Evolutionary conservation across 164 flowering plant species (phyloP).

Genomic region (Vitis labrusca): DNA sequence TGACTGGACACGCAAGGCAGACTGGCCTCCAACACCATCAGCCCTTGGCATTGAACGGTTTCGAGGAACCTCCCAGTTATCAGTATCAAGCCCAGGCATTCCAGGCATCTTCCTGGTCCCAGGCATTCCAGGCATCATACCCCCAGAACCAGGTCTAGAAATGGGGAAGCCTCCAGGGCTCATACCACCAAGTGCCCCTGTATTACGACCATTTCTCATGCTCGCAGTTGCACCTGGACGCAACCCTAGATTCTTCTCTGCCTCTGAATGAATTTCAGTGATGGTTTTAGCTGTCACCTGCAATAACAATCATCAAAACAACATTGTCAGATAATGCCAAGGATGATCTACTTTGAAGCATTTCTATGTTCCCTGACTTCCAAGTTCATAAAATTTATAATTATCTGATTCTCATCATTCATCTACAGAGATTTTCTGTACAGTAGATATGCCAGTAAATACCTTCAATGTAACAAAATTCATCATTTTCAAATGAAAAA

Average conservation of each 20-base stretch:
- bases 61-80: conserved; percentile 79
- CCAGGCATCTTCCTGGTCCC: conserved; percentile 72
- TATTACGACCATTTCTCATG: conserved; percentile 60
- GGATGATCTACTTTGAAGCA: too few species aligned
- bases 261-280: conserved; percentile 89
- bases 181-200: conserved; percentile 45
- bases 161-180: conserved; percentile 65
- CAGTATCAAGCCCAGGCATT: conserved; percentile 66
- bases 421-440: too few species aligned
- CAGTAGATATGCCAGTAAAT: too few species aligned
- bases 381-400: too few species aligned
- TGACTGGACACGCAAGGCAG: conserved; percentile 35
- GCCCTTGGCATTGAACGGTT: conserved; percentile 56
- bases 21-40: conserved; percentile 23
- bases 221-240: conserved; percentile 85
- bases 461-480: too few species aligned
- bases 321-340: too few species aligned
- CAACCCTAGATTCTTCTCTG: conserved; percentile 83
- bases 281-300: conserved; percentile 95
- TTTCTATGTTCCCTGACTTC: too few species aligned
- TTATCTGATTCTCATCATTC: too few species aligned
- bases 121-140: conserved; percentile 88
- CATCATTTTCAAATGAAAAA: too few species aligned
- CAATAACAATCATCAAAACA: background rate
- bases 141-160: conserved; percentile 56